Conservation (phyloP, 352 stramenopile species). For the Globisporangium solare region DNA sequence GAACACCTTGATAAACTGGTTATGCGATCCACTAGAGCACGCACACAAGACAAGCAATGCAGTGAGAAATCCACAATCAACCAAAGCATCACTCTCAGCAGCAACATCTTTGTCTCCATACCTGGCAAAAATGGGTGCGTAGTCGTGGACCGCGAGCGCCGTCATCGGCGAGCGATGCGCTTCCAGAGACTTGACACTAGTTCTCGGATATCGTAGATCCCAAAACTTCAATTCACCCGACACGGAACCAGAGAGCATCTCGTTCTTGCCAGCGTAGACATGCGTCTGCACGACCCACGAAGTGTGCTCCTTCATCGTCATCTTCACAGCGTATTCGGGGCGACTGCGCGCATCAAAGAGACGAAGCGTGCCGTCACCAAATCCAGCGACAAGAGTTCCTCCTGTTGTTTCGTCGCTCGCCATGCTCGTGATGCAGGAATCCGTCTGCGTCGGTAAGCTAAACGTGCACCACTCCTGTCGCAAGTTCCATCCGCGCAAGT, state of each 20-base stretch:
- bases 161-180: constrained; percentile 94
- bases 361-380: constrained; percentile 91
- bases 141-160: constrained; percentile 92
- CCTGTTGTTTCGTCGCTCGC: constrained; percentile 68
- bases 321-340: constrained; percentile 60
- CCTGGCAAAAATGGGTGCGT: constrained; percentile 94
- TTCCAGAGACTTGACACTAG: constrained; percentile 84
- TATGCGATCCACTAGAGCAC: constrained; percentile 89
- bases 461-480: constrained; percentile 85
- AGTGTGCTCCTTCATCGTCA: constrained; percentile 87
- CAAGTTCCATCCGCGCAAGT: constrained; percentile 95
- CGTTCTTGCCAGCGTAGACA: constrained; percentile 68
- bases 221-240: constrained; percentile 96
- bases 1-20: constrained; percentile 99
- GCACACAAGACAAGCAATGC: constrained; percentile 1
- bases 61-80: constrained; percentile 1
- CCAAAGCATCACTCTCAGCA: constrained; percentile 4
- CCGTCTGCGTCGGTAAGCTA: constrained; percentile 81
- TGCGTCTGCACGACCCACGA: constrained; percentile 95
- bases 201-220: constrained; percentile 91
- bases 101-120: constrained; percentile 12
- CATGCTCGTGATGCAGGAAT: constrained; percentile 90
- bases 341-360: constrained; percentile 93
- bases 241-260: constrained; percentile 93
- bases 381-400: constrained; percentile 88